Base-by-base conservation (phyloP, 2,329 filamentous ascomycete species). In the Cytospora piceicola region DNA sequence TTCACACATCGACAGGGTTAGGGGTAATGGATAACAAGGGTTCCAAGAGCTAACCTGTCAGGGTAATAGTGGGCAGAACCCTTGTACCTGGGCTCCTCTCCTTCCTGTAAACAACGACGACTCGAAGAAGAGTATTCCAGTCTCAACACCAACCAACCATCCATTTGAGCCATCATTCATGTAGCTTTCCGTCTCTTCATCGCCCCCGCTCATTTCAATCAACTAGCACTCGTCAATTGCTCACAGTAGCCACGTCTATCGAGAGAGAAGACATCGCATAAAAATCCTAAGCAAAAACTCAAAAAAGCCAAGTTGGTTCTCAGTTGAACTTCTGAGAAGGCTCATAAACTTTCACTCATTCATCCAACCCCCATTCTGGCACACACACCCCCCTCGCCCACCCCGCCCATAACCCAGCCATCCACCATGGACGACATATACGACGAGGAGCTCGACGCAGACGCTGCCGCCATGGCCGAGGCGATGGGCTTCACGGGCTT, bases 401-500 rank as follows among this genome's bases (percentile, higher is more conserved):
- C 12, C 2, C 39, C 9, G 7, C 7, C 9, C 24, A 12, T 1
- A n/a, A n/a, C n/a, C 9, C 30, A 24, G 22, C 22, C 36, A 27
- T 17, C 57, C 27, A 27, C 51, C 42, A 66, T 68, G 71, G 49
- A 65, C 17, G 63, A 66, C 53, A 67, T 24, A 24, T 24, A n/a
- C 46, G 22, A 49, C 2, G 46, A 49, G 6, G 46, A 49, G 5
- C 9, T 49, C 20, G 66, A 71, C 57, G 73, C 74, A 73, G 56
- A 67, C 68, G 81, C 84, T 58, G 78, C 79, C 52, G 84, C 85
- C 61, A 87, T 92, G 75, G 88, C 88, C 27, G 84, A 85, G 52
- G 83, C 85, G 56, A 90, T 93, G 88, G 91, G 91, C 69, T 93
- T 93, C 76, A 84, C 88, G 11, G 83, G 85, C 65, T 94, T 94